Evolutionary conservation across 148 eudicot species (phyloP).

Genomic region (Chenopodium berlandieri): DNA sequence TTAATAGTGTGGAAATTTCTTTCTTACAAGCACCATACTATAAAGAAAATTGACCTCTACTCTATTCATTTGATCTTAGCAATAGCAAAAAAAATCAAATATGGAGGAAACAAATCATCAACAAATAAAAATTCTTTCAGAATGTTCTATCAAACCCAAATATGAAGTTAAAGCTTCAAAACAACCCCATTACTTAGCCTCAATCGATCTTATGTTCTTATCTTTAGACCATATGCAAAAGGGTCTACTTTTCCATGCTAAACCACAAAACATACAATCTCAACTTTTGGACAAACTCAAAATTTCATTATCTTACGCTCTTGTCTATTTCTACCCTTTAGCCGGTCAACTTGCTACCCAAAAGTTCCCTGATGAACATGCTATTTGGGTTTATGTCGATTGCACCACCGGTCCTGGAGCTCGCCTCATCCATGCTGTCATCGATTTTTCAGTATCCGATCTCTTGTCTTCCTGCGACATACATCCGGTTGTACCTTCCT

Average conservation of each 20-base stretch:
- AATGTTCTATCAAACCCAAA: constrained; percentile 26
- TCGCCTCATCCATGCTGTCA: constrained; percentile 39
- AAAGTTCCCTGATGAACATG: background rate
- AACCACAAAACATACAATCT: background rate
- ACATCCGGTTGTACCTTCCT: constrained; percentile 26
- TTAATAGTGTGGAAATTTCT: too few species aligned
- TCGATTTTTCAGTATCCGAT: constrained; percentile 25
- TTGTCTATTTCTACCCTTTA: constrained; percentile 21
- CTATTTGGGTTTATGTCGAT: constrained; percentile 10
- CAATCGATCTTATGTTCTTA: constrained; percentile 2
- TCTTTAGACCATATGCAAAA: constrained; percentile 19
- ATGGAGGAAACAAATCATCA: background rate
- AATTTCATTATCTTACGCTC: constrained; percentile 2
- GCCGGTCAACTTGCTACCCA: constrained; percentile 20
- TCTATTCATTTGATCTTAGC: too few species aligned
- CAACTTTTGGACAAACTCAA: constrained; percentile 1
- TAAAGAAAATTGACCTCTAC: too few species aligned
- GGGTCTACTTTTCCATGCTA: constrained; percentile 17
- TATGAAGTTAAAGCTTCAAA: constrained; percentile 1
- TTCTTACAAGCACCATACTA: too few species aligned
- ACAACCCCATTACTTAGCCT: constrained; percentile 18
- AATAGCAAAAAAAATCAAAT: background rate
- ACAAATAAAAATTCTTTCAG: constrained; percentile 17
- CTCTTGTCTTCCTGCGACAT: constrained; percentile 28
- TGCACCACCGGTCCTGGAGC: constrained; percentile 49